Base-by-base conservation (phyloP, 352 stramenopile genomes). In the Pythium sp. region DNA sequence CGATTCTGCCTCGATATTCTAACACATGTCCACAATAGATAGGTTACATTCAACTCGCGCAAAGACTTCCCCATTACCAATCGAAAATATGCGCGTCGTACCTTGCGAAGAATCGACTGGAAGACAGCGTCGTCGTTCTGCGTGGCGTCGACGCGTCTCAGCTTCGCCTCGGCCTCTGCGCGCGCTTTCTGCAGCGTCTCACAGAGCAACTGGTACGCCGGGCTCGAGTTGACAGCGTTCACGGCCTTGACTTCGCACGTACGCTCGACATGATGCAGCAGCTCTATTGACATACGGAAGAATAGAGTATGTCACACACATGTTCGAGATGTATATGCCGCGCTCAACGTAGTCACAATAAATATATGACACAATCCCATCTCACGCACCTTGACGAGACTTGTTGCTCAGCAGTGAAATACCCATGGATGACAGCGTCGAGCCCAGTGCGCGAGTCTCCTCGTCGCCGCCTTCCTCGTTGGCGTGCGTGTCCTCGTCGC, bases 241-340 rank as follows among this genome's bases (percentile, higher is more conserved):
- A 81, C 75, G 26, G 85, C 85, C 58, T 84, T 86, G 55, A 76
- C 73, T 61, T 93, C 85, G 32, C 85, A 93, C 51, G 77, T 73
- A 38, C 72, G 76, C 65, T 93, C 82, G 53, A 93, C 80, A 18
- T 86, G 73, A 30, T 79, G 74, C 62, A 91, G 67, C 53, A 93
- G 73, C 51, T 93, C 84, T 85, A 51, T 61, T 30, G 18, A 51
- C 11, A 51, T 51, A 32, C 30, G 24, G 24, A 49, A 49, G 43
- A 49, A 49, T 8, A n/a, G 22, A n/a, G 18, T 12, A 51, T 7
- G 22, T 8, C 43, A 24, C 18, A 51, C 43, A n/a, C 5, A 22
- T 5, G 6, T n/a, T 5, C 41, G 6, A 8, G 5, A 14, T 7
- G 3, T 43, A 60, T 34, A 26, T 1, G 2, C 11, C 12, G n/a